These are phyloP conservation scores for Papiliotrema flavescens DNA, from an alignment of 1,284 basidiomycete species.

Conservation along the genomic window DNA sequence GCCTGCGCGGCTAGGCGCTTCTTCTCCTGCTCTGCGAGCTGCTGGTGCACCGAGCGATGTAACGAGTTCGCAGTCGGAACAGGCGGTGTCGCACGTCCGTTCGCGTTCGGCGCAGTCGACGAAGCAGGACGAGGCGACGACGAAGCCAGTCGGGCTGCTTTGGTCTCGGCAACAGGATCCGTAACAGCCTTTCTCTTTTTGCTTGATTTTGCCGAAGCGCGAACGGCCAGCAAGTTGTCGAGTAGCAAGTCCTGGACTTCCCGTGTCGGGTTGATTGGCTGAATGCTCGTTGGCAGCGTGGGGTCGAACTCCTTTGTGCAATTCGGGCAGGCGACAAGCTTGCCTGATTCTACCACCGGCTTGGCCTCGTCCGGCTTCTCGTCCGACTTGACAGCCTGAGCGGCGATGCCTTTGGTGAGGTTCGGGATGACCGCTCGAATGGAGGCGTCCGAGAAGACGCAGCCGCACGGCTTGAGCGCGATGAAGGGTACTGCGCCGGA, in stretches of 20 bases:
- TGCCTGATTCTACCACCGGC: constrained; percentile 5
- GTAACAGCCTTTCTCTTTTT: constrained; percentile 37
- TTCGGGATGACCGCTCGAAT: constrained; percentile 39
- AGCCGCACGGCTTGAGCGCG: constrained; percentile 81
- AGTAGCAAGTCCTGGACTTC: constrained; percentile 42
- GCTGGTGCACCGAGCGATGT: constrained; percentile 34
- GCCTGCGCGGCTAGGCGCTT: constrained; percentile 42
- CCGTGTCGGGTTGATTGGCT: constrained; percentile 43
- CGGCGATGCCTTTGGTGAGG: constrained; percentile 23
- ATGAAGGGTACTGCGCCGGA: constrained; percentile 83
- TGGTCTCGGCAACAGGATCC: constrained; percentile 2
- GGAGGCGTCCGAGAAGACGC: constrained; percentile 53
- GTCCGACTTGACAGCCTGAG: constrained; percentile 3
- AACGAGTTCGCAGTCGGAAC: constrained; percentile 10
- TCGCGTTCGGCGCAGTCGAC: neutral
- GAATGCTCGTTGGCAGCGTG: constrained; percentile 15
- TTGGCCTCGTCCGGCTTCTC: constrained; percentile 18
- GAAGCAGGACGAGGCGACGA: neutral
- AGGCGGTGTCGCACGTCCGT: neutral
- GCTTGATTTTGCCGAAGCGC: constrained; percentile 39
- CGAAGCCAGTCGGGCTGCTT: constrained; percentile 3
- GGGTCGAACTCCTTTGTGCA: constrained; percentile 43
- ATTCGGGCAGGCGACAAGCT: constrained; percentile 42
- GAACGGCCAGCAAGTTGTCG: constrained; percentile 28
- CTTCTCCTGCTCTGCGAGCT: constrained; percentile 47